Evolutionary conservation across 2,329 filamentous ascomycete genomes (phyloP), one percentile per base, ranked within the genome.

Genomic region (Juglanconis oblonga): DNA sequence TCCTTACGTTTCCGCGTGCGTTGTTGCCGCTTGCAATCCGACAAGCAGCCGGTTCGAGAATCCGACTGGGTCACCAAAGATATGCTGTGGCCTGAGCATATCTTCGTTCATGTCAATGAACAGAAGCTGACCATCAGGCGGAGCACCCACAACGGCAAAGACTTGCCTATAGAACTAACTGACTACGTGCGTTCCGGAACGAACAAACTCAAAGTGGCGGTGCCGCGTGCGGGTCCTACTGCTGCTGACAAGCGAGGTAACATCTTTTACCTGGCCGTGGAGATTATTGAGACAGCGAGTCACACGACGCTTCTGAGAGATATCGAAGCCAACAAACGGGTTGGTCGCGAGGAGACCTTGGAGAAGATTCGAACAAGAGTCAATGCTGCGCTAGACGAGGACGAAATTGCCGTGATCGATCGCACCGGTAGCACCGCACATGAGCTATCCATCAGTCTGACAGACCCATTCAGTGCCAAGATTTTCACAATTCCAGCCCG

Each of bases 151-250:
- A 83, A 93, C 68, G 87, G 87, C 10, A 90, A 87, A 66, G 90
- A 96, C 66, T 73, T 92, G 8, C 87, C 93, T 0, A 77, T 90
- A 5, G 91, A 97, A 65, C 76, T 97, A 31, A 92, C 91, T 1
- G 71, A 83, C 9, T 61, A 74, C 24, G 65, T 96, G 5, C 70
- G 68, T 8, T 65, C 74, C 14, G 91, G 90, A 0, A 68, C 71
- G 5, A 96, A 97, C 67, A 71, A 67, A 0, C 69, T 96, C 3
- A 75, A 79, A 4, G 70, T 93, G 66, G 84, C 67, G 63, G 75
- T 76, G 55, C 68, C 66, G 57, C 68, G 47, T 61, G 71, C 63
- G 38, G 32, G 44, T 24, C 56, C 47, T 36, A 51, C 51, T 31
- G 50, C 33, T 11, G 53, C 33, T 29, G 54, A 55, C 38, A 55